Base-by-base conservation (phyloP, 2,329 filamentous ascomycete genomes). In the Fusarium nelsonii region DNA sequence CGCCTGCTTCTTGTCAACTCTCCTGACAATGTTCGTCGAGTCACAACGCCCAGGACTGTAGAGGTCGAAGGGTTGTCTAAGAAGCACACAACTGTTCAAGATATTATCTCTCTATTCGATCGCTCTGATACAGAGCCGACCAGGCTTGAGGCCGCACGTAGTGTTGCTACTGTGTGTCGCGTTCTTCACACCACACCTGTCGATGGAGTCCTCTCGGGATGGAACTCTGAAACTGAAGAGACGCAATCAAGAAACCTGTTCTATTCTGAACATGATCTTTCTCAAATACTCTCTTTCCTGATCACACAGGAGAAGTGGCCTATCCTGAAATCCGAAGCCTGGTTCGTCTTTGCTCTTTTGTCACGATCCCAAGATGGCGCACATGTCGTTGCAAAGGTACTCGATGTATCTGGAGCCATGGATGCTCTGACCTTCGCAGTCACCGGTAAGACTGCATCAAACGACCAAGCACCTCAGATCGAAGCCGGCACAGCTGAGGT, bases 291-390 rank as follows among this genome's bases (percentile, higher is more conserved):
- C 8, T 73, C 81, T 2, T 87, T 84, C 69, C 81, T 90, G 28
- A 79, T 88, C 26, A 83, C 80, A 3, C 88, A 90, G 72, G 78
- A 76, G 4, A 88, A 87, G 67, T 90, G 87, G 82, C 85, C 87
- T 0, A 81, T 84, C 3, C 79, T 91, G 4, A 82, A 86, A 18
- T 88, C 87, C 39, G 88, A 91, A 73, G 82, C 84, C 4, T 87
- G 88, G 84, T 90, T 90, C 65, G 83, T 88, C 8, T 82, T 89
- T 52, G 88, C 88, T 4, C 81, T 90, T 34, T 86, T 90, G 82
- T 83, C 84, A 40, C 82, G 87, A 30, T 83, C 84, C 3, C 58
- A 73, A 2, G 83, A 85, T 36, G 87, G 87, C 9, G 83, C 85
- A 3, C 71, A 75, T 3, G 76, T 85, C 12, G 82, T 87, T 18